Evolutionary conservation across 768 basidiomycete genomes (phyloP).

Genomic region (Omphalotus guepiniiformis): DNA sequence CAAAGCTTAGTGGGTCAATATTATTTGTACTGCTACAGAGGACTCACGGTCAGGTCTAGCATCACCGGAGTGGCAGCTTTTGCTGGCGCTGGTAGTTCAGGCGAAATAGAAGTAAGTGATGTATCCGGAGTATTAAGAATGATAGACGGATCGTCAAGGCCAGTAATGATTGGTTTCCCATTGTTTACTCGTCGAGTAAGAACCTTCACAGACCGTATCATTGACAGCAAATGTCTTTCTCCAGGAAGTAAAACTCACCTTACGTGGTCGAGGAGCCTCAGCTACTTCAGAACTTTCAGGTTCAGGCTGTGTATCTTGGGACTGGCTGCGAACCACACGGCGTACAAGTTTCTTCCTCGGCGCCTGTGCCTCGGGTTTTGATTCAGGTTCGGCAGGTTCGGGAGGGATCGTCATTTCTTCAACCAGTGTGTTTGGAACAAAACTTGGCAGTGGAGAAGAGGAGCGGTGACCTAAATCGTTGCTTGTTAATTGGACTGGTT

Average conservation of each 20-base stretch:
- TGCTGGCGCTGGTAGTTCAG: conserved; percentile 11
- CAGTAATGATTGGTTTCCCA: conserved; percentile 34
- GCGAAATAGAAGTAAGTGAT: conserved; percentile 15
- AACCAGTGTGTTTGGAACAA: conserved; percentile 48
- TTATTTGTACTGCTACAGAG: conserved; percentile 18
- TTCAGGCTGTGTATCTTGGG: background rate
- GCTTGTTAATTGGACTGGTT: conserved; percentile 1
- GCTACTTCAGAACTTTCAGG: conserved; percentile 2
- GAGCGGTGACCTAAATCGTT: conserved; percentile 12
- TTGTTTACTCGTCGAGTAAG: conserved; percentile 41
- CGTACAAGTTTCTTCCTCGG: conserved; percentile 13
- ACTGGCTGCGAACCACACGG: background rate
- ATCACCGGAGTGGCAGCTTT: conserved; percentile 10
- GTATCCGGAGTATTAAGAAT: conserved; percentile 29
- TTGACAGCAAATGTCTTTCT: background rate
- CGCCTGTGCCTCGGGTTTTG: conserved; percentile 10
- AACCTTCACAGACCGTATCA: conserved; percentile 22
- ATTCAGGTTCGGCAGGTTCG: background rate
- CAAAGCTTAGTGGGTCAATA: conserved; percentile 8
- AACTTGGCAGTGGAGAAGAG: conserved; percentile 41
- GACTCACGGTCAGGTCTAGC: background rate
- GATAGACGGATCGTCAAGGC: conserved; percentile 40
- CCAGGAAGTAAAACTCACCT: conserved; percentile 18
- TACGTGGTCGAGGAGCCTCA: conserved; percentile 25
- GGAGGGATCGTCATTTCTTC: conserved; percentile 44